A percentile compares a stretch with the other conserved stretches of the same genome.
These are phyloP conservation scores for Plantago rigida DNA, from an alignment of 305 asterid species.

Conservation along the genomic window DNA sequence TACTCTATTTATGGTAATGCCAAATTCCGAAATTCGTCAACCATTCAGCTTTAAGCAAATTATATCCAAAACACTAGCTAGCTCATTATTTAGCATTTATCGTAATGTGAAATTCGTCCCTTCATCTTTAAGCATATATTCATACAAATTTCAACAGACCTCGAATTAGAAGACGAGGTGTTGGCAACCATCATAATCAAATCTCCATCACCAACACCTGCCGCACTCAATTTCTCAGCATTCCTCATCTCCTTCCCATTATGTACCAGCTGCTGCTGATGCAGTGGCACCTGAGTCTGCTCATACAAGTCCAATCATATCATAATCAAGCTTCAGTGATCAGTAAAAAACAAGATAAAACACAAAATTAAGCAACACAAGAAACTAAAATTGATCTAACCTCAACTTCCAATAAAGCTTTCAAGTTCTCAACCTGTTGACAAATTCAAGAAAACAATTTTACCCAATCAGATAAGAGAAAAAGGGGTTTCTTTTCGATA, in stretches of 20 bases:
- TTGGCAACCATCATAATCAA: slow-evolving; percentile 61
- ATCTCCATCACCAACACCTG: slow-evolving; percentile 78
- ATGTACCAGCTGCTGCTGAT: slow-evolving; percentile 73
- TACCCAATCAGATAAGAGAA: neutral
- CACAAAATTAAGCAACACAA: too few relatives aligned
- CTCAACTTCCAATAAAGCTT: slow-evolving; percentile 95
- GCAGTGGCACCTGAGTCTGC: slow-evolving; percentile 69
- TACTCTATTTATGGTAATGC: neutral
- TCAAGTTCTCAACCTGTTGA: slow-evolving; percentile 84
- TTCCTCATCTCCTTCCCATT: slow-evolving; percentile 75
- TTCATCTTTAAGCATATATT: too few relatives aligned
- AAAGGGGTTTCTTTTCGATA: slow-evolving; percentile 15
- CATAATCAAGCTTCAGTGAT: neutral
- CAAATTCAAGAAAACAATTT: slow-evolving; percentile 10
- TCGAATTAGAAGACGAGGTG: too few relatives aligned
- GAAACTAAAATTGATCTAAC: slow-evolving; percentile 29
- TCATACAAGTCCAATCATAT: slow-evolving; percentile 25
- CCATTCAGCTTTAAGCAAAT: too few relatives aligned
- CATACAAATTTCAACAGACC: too few relatives aligned
- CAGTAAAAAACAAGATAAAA: neutral
- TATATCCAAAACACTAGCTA: too few relatives aligned
- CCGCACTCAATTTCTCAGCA: slow-evolving; percentile 58
- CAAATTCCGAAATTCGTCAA: too few relatives aligned
- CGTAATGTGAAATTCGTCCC: too few relatives aligned
- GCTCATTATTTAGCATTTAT: too few relatives aligned